Evolutionary conservation across 2,329 filamentous ascomycete species (phyloP).

Genomic region (Fusarium coffeatum): DNA sequence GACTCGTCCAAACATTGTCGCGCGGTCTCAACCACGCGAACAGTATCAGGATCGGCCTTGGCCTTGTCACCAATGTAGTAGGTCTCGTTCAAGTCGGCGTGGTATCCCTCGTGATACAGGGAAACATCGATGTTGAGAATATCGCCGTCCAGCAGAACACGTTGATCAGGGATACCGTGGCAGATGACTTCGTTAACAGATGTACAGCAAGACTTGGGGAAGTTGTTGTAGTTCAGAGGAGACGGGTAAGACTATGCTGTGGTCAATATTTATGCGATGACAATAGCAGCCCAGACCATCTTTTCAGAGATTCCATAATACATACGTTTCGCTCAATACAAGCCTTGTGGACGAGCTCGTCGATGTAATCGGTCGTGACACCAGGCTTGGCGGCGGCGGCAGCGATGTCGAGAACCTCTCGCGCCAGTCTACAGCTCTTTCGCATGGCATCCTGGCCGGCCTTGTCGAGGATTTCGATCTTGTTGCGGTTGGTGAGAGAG

Average conservation of each 20-base stretch:
- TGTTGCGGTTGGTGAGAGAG: conserved; percentile 76
- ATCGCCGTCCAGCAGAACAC: conserved; percentile 88
- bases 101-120: conserved; percentile 93
- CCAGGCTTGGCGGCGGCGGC: conserved; percentile 87
- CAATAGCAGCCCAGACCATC: neutral
- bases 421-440: conserved; percentile 85
- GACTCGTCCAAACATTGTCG: conserved; percentile 91
- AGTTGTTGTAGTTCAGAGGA: conserved; percentile 93
- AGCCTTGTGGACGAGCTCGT: conserved; percentile 94
- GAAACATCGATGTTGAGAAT: conserved; percentile 98
- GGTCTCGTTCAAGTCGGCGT: conserved; percentile 97
- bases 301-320: conserved; percentile 17
- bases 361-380: conserved; percentile 94
- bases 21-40: conserved; percentile 90
- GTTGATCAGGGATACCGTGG: conserved; percentile 95
- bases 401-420: conserved; percentile 93
- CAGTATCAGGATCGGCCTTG: conserved; percentile 82
- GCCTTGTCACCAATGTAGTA: conserved; percentile 97
- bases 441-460: conserved; percentile 89
- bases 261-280: conserved; percentile 7
- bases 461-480: conserved; percentile 83
- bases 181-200: conserved; percentile 98
- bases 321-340: conserved; percentile 91
- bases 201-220: conserved; percentile 98
- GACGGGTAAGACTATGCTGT: conserved; percentile 84